A percentile compares a stretch with the other conserved stretches of the same genome.
Conservation (phyloP, 169 alveolate species). For the Eimeria sp. region DNA sequence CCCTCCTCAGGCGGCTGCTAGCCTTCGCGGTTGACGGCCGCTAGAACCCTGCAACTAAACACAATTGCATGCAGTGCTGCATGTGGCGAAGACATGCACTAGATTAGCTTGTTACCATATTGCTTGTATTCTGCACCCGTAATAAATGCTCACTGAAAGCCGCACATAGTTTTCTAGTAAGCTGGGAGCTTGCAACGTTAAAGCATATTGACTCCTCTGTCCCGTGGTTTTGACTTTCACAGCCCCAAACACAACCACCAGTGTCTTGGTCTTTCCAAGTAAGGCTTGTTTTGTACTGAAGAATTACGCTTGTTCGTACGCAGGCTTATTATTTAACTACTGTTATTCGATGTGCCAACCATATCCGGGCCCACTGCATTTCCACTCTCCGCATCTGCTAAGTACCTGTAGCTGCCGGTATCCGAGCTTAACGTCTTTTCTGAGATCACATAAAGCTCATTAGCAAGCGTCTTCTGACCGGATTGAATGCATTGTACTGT, state of each 20-base stretch:
- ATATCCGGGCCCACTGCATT: neutral
- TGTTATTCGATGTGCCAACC: neutral
- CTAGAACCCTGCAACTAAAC: neutral
- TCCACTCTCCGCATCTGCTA: neutral
- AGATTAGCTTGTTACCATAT: neutral
- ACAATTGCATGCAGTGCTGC: neutral
- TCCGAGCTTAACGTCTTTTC: neutral
- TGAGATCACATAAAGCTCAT: neutral
- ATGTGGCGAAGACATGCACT: neutral
- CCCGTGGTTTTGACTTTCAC: neutral
- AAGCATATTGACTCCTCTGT: neutral
- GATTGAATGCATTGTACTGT: neutral
- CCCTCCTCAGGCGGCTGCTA: no score
- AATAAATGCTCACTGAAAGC: neutral
- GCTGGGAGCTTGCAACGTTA: neutral
- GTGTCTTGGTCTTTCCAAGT: neutral
- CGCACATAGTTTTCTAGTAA: neutral
- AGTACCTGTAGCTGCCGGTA: neutral
- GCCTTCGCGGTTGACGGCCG: no score
- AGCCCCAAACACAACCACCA: slow-evolving; percentile 33
- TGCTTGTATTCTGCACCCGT: neutral
- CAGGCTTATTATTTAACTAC: neutral
- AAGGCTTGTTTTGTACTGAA: neutral
- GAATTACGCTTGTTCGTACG: neutral
- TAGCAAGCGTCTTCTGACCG: neutral